phyloP scores from a whole-genome alignment of 2,329 filamentous ascomycete genomes.

The Colletotrichum shisoi region DNA sequence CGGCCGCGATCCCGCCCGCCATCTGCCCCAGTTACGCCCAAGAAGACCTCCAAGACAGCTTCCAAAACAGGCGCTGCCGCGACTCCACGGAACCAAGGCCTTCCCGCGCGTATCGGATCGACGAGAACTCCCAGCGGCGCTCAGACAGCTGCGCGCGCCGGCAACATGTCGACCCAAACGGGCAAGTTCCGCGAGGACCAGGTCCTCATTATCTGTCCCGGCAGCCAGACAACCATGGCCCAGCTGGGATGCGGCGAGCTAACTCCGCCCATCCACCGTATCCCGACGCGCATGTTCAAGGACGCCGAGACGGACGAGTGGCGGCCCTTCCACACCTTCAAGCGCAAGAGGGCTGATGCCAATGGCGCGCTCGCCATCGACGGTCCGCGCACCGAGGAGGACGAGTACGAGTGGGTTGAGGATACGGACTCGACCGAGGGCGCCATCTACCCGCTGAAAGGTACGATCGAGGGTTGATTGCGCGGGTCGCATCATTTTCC shows the following conservation, averaged over 20 bases:
- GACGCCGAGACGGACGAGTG: conserved; percentile 80
- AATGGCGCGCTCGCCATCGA: conserved; percentile 34
- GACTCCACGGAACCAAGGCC: conserved; percentile 13
- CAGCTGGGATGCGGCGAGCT: conserved; percentile 91
- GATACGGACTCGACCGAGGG: conserved; percentile 87
- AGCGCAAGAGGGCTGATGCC: conserved; percentile 60
- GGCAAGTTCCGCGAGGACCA: conserved; percentile 71
- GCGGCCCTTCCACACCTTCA: conserved; percentile 78
- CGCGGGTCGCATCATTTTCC: neutral
- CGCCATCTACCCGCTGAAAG: conserved; percentile 83
- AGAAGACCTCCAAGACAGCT: conserved; percentile 26
- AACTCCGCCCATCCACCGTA: conserved; percentile 84
- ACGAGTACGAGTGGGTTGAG: conserved; percentile 79
- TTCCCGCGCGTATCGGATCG: conserved; percentile 3
- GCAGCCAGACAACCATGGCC: conserved; percentile 88
- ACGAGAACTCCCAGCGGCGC: conserved; percentile 8
- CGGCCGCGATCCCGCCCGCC: conserved; percentile 28
- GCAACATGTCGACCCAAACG: conserved; percentile 62
- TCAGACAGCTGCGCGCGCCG: conserved; percentile 20
- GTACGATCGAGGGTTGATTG: conserved; percentile 48
- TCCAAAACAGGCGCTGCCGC: conserved; percentile 9
- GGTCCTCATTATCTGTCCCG: conserved; percentile 76
- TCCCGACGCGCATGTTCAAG: conserved; percentile 94
- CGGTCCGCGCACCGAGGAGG: conserved; percentile 53
- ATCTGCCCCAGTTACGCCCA: conserved; percentile 25